Base-by-base conservation (phyloP, 2,329 filamentous ascomycete species). In the Aurifilum marmelostoma region DNA sequence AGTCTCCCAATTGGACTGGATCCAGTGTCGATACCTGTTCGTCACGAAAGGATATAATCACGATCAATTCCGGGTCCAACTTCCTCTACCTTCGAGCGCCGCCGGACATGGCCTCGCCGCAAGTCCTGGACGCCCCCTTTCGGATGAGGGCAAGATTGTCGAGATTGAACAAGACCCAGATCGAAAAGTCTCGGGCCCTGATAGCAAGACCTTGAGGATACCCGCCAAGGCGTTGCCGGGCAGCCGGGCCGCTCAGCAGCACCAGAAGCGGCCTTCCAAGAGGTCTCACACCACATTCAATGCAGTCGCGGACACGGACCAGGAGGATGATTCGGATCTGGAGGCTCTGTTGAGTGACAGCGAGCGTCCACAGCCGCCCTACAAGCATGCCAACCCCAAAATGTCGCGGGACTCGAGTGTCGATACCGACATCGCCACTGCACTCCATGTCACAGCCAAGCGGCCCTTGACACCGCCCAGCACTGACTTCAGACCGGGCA, bases 1-100 rank as follows among this genome's bases (percentile, higher is more conserved):
- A 11, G 89, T 97, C 1, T 77, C 86, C 34, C 83, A 93, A 59
- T 80, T 91, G 12, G 91, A 97, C 75, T 97, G 94, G 94, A 94
- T 97, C 69, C 93, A 97, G 75, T 94, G 93, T 34, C 87, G 94
- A 58, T 97, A 97, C 78, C 83, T 97, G 1, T 92, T 97, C 73
- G 88, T 83, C 27, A 65, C 73, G 18, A 32, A 29, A 24, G 50
- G n/a, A 34, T n/a, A n/a, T n/a, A n/a, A n/a, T n/a, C n/a, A n/a
- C n/a, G n/a, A n/a, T n/a, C n/a, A n/a, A n/a, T n/a, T n/a, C n/a
- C n/a, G n/a, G n/a, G n/a, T n/a, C n/a, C n/a, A 29, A 6, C 52
- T n/a, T n/a, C 21, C 1, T 47, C n/a, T n/a, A n/a, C n/a, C n/a
- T n/a, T n/a, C n/a, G n/a, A n/a, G n/a, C 3, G 6, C 5, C 18